Conservation (phyloP, 2,329 filamentous ascomycete genomes). For the Diaporthe sp. region DNA sequence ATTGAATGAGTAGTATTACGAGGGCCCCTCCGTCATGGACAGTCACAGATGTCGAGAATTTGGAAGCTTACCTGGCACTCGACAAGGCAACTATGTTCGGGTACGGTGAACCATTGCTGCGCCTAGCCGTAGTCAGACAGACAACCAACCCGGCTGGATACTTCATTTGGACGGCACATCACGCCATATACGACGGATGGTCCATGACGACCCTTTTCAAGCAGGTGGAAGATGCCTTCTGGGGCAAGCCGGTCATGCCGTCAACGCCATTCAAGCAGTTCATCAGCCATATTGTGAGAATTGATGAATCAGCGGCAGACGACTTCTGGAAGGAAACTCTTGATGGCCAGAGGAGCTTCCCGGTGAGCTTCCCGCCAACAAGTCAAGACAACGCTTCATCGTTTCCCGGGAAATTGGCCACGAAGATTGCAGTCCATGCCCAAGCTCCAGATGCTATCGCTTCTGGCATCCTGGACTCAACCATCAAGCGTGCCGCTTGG, state of each 20-base stretch:
- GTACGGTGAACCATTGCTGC: background rate
- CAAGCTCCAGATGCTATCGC: conserved; percentile 49
- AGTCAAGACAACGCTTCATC: background rate
- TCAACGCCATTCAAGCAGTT: conserved; percentile 55
- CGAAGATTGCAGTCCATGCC: conserved; percentile 66
- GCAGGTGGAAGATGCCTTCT: conserved; percentile 61
- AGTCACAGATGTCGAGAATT: background rate
- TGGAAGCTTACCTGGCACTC: background rate
- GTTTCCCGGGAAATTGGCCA: background rate
- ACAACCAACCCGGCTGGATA: background rate
- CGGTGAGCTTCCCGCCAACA: background rate
- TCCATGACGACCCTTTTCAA: conserved; percentile 65
- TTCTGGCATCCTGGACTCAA: conserved; percentile 54
- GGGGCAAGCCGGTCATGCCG: background rate
- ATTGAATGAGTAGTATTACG: background rate
- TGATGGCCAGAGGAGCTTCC: background rate
- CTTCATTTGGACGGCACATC: conserved; percentile 69
- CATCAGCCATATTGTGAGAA: conserved; percentile 54
- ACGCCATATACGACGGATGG: conserved; percentile 71
- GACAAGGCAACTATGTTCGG: background rate
- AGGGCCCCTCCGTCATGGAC: background rate
- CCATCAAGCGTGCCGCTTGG: conserved; percentile 57
- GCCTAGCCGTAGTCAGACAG: background rate
- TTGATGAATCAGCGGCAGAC: background rate
- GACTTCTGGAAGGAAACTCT: background rate